phyloP scores from a whole-genome alignment of 2,329 filamentous ascomycete genomes.

The Fragosphaeria purpurea region DNA sequence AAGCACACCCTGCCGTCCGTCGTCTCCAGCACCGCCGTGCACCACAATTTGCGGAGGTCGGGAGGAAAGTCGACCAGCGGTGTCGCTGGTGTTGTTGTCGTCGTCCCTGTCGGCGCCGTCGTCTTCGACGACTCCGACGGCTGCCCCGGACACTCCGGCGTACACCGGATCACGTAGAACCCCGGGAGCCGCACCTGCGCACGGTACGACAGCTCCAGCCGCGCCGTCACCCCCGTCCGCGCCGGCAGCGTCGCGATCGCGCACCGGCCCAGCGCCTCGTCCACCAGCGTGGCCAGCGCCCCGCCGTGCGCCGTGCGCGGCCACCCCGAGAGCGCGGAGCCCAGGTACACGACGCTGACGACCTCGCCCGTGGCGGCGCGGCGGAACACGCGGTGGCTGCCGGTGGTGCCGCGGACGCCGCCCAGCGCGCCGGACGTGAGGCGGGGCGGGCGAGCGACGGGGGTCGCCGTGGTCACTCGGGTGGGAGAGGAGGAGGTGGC shows the following conservation, averaged over 20 bases:
- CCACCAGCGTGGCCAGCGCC: conserved; percentile 54
- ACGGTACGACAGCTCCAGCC: conserved; percentile 51
- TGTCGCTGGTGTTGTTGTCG: conserved; percentile 10
- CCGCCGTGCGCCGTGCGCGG: conserved; percentile 64
- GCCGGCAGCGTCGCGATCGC: conserved; percentile 38
- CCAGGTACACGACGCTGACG: conserved; percentile 58
- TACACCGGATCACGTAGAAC: conserved; percentile 53
- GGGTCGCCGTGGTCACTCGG: not conserved
- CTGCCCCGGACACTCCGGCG: conserved; percentile 24
- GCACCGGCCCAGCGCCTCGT: conserved; percentile 59
- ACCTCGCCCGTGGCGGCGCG: conserved; percentile 47
- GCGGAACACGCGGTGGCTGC: conserved; percentile 54
- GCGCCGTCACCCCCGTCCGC: conserved; percentile 45
- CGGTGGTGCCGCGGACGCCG: conserved; percentile 31
- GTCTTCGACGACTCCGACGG: conserved; percentile 16
- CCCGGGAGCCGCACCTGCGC: conserved; percentile 47
- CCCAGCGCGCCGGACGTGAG: conserved; percentile 33
- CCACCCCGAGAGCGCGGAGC: conserved; percentile 56
- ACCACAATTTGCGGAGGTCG: conserved; percentile 39
- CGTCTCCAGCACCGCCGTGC: conserved; percentile 42
- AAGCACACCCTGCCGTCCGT: conserved; percentile 47
- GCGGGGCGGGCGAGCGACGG: conserved; percentile 11
- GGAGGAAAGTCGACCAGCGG: too few relatives aligned
- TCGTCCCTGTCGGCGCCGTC: conserved; percentile 20
- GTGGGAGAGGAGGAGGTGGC: not conserved